These are phyloP conservation scores for Euptelea pleiosperma DNA, from an alignment of 164 flowering plant genomes.

Conservation along the genomic window DNA sequence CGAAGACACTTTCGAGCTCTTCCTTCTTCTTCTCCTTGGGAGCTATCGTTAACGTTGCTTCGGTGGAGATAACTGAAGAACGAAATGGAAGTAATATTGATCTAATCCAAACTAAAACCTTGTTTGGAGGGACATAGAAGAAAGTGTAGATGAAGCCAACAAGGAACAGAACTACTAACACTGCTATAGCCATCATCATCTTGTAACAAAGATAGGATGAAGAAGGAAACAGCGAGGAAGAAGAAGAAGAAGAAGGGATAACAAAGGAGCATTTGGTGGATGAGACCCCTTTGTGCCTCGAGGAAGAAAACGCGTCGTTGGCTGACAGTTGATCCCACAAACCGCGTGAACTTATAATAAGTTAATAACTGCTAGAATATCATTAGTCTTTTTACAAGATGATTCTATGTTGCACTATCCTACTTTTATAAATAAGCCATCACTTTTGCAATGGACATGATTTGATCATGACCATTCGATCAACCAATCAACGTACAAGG, in stretches of 20 bases:
- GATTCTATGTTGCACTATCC: slow-evolving; percentile 4
- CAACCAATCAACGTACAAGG: no score
- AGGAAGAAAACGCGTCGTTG: slow-evolving; percentile 1
- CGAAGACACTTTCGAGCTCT: slow-evolving; percentile 54
- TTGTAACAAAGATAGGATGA: background rate
- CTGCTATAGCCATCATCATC: slow-evolving; percentile 17
- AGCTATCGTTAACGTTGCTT: no score
- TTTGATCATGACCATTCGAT: no score
- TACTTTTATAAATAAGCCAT: background rate
- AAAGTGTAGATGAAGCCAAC: slow-evolving; percentile 30
- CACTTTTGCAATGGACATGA: no score
- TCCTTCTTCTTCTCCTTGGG: no score
- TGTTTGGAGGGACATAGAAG: slow-evolving; percentile 29
- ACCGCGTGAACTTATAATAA: slow-evolving; percentile 32
- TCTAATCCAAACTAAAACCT: slow-evolving; percentile 25
- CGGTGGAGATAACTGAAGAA: no score
- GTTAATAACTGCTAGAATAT: slow-evolving; percentile 17
- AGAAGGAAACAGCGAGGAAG: background rate
- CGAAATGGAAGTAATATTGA: slow-evolving; percentile 19
- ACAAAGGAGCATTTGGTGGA: no score
- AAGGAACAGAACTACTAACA: slow-evolving; percentile 28
- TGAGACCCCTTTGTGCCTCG: no score
- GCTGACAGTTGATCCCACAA: slow-evolving; percentile 22
- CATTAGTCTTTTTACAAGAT: background rate
- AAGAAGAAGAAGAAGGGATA: slow-evolving; percentile 9